Conservation (phyloP, 768 basidiomycete genomes). For the Lactarius hatsudake region DNA sequence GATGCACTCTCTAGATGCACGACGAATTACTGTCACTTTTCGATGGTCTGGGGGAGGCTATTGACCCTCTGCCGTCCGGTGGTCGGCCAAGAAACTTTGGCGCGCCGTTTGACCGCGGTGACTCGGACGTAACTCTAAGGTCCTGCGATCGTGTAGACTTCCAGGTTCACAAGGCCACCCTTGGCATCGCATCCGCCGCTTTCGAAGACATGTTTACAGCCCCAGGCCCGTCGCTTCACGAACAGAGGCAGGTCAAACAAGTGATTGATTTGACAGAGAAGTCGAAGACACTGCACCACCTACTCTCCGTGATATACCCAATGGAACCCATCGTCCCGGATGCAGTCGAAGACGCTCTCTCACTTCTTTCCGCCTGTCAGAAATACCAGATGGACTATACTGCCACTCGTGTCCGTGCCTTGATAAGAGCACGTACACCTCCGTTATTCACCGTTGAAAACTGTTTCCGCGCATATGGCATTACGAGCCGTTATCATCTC, state of each 20-base stretch:
- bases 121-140: slow-evolving; percentile 48
- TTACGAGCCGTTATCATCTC: slow-evolving; percentile 14
- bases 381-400: slow-evolving; percentile 16
- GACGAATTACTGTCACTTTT: background rate
- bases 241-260: background rate
- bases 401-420: background rate
- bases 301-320: slow-evolving; percentile 9
- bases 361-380: slow-evolving; percentile 14
- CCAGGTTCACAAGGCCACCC: slow-evolving; percentile 51
- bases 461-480: slow-evolving; percentile 9
- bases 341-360: slow-evolving; percentile 2
- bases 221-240: background rate
- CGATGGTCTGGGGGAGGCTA: background rate
- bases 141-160: slow-evolving; percentile 53
- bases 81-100: background rate
- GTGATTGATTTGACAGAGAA: slow-evolving; percentile 1
- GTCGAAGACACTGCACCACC: slow-evolving; percentile 7
- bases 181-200: slow-evolving; percentile 56
- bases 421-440: background rate
- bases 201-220: slow-evolving; percentile 52
- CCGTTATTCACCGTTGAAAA: background rate
- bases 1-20: background rate
- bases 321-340: background rate
- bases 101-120: slow-evolving; percentile 17
- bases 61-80: background rate